These are phyloP conservation scores for Aspergillus uvarum DNA, from an alignment of 2,329 filamentous ascomycete genomes.

Conservation along the genomic window DNA sequence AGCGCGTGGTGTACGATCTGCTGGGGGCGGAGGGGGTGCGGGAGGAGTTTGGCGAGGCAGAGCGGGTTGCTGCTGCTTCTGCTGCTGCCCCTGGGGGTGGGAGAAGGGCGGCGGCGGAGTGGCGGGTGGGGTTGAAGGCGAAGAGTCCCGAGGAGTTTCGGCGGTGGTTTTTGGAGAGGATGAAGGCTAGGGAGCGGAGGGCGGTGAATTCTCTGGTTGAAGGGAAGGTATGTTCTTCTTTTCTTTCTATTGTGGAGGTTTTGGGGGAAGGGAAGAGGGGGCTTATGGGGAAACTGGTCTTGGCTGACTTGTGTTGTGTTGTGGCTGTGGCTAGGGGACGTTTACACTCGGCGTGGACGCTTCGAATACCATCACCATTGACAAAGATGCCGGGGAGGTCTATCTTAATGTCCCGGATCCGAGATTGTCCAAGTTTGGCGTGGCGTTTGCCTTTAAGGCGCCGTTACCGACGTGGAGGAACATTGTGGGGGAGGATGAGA, in stretches of 20 bases:
- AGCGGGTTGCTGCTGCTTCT: constrained; percentile 25
- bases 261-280: too few relatives aligned
- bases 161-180: constrained; percentile 41
- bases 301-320: background rate
- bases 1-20: constrained; percentile 46
- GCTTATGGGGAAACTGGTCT: too few relatives aligned
- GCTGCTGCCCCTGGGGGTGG: constrained; percentile 25
- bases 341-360: constrained; percentile 39
- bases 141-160: constrained; percentile 43
- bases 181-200: constrained; percentile 42
- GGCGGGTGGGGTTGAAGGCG: constrained; percentile 37
- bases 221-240: constrained; percentile 33
- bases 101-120: constrained; percentile 29
- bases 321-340: constrained; percentile 36
- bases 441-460: constrained; percentile 37
- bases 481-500: constrained; percentile 19
- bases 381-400: constrained; percentile 29
- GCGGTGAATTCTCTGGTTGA: constrained; percentile 38
- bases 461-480: constrained; percentile 32
- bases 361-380: constrained; percentile 32
- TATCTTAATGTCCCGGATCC: constrained; percentile 31
- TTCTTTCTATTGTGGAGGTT: background rate
- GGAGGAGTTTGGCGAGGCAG: constrained; percentile 32
- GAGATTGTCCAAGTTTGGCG: constrained; percentile 26
- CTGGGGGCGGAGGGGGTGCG: constrained; percentile 43